Evolutionary conservation across 164 flowering plant species (phyloP), one percentile per base, ranked within the genome.

Genomic region (Dillenia suffruticosa): DNA sequence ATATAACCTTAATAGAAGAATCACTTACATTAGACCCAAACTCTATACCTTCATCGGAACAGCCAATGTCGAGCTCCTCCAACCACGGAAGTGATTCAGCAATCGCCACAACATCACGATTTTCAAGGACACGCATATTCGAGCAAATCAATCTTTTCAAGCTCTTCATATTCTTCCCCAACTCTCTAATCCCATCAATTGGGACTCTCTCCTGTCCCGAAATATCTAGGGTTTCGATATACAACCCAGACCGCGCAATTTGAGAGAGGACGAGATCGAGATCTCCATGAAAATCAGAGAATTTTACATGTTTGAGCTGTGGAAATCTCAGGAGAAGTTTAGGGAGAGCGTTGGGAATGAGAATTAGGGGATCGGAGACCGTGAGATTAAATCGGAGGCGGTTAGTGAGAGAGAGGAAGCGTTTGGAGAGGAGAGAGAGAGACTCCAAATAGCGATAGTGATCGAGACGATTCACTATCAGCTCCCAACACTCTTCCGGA

Each of bases 401-500:
- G 52, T 85, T 77, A 24, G 89, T 62, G 74, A 82, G 53, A 47
- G 80, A 62, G 46, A 84, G 84, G 66, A 85, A 81, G 0, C 52
- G 61, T 54, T 77, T 74, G 76, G 65, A 82, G 61, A 81, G 80
- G 2, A 78, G 47, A 9, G 94, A 85, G 9, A 79, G 58, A 2
- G 84, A 47, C 47, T 83, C 81, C 1, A 76, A 61, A 67, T 75
- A 61, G 32, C 66, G 66, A 43, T 69, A 61, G 52, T 70, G 68
- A 10, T 51, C 56, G 44, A 81, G 63, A 14, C 14, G 50, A 11
- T 22, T 51, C 58, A 82, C 61, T 19, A 83, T 75, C 53, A 59
- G 44, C 43, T 78, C 84, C 90, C 83, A 88, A 63, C 82, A 75
- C 58, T 87, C 90, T 10, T 70, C 69, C 0, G 88, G 92, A 49